Evolutionary conservation across 2,329 filamentous ascomycete species (phyloP).

Genomic region (Blumeria hordei): DNA sequence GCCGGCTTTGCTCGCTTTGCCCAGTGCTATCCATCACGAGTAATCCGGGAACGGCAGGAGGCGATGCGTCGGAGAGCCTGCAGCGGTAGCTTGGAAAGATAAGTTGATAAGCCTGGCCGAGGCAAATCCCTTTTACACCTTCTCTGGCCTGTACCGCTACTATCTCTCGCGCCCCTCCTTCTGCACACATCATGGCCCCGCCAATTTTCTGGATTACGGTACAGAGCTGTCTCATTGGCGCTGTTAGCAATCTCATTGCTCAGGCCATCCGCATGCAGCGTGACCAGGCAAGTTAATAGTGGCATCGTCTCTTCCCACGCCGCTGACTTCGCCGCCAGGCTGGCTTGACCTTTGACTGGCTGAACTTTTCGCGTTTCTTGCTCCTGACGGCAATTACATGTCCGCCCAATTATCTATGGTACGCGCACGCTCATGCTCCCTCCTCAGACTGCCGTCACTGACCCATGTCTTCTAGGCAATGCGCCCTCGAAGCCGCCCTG

Average conservation of each 20-base stretch:
- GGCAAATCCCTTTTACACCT: no score
- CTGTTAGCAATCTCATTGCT: constrained; percentile 47
- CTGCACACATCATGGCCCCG: no score
- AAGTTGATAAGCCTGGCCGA: no score
- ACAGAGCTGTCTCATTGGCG: constrained; percentile 27
- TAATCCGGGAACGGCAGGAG: no score
- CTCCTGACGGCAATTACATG: constrained; percentile 48
- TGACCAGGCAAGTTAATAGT: constrained; percentile 23
- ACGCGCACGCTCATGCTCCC: constrained; percentile 9
- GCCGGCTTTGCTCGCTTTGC: no score
- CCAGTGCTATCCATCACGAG: no score
- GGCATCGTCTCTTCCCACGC: neutral
- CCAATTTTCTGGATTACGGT: no score
- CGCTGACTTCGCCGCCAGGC: constrained; percentile 19
- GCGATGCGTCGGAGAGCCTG: no score
- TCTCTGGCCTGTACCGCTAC: no score
- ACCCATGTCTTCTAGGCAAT: constrained; percentile 32
- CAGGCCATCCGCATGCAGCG: constrained; percentile 43
- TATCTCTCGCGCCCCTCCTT: no score
- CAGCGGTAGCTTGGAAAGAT: no score
- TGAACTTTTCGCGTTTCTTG: constrained; percentile 52
- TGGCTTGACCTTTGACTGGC: constrained; percentile 36
- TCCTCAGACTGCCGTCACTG: constrained; percentile 2
- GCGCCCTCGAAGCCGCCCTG: constrained; percentile 48
- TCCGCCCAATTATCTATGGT: constrained; percentile 71